Evolutionary conservation across 2,329 filamentous ascomycete genomes (phyloP), one percentile per base, ranked within the genome.

Genomic region (Dactylellina sp.): DNA sequence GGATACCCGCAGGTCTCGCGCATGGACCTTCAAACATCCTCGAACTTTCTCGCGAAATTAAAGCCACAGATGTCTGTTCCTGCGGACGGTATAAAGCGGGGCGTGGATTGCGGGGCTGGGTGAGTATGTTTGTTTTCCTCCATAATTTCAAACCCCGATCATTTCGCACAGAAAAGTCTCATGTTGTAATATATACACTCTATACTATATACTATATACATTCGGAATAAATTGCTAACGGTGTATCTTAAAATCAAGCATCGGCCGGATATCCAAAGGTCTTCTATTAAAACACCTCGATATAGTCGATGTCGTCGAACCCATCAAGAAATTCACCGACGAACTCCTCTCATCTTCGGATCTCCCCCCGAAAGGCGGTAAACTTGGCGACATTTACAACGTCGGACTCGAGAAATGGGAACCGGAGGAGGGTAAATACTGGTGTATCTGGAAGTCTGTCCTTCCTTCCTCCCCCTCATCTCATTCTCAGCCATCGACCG

Each of bases 281-380:
- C 84, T 97, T 2, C 84, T 97, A n/a, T 61, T 76, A n/a, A 77
- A 76, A 35, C 82, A 89, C 25, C 84, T 87, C 22, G 83, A 94
- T 0, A 82, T 84, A 1, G 89, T 97, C 5, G 93, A 97, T 80
- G 85, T 96, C 20, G 87, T 97, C 32, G 93, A 97, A 83, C 94
- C 93, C 0, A 87, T 97, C 18, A 83, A 85, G 77, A 92, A 93
- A 79, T 96, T 97, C 81, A 93, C 92, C 0, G 84, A 85, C 12
- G 82, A 84, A 18, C 82, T 96, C 6, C 80, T 80, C 4, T 79
- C 80, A 0, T 79, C 79, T 2, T 77, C 80, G 7, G 74, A 65
- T 6, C 77, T 80, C 47, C 78, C 80, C 22, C 80, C 81, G 50
- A 74, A 77, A 1, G 79, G 81, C 1, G 85, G 83, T 0, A 85